Conservation (phyloP, 1,284 basidiomycete species). For the Wallemia mellicola region DNA sequence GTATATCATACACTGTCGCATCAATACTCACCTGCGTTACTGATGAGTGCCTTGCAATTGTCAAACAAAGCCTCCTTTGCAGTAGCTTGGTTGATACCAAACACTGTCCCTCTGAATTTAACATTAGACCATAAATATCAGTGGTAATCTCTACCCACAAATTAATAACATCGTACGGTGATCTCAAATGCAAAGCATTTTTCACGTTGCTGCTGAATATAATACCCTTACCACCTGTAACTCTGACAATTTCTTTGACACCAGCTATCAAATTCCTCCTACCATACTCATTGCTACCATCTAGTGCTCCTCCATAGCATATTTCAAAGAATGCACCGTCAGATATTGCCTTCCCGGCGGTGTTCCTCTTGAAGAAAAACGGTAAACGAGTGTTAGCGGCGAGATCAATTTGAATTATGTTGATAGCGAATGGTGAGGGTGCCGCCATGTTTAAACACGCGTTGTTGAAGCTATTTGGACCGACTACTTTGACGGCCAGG, state of each 20-base stretch:
- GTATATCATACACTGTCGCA: neutral
- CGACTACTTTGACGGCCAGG: constrained; percentile 39
- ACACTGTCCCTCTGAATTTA: constrained; percentile 24
- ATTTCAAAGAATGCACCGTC: constrained; percentile 63
- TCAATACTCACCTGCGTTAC: neutral
- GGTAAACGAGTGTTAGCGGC: constrained; percentile 36
- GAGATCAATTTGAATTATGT: constrained; percentile 54
- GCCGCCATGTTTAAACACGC: constrained; percentile 52
- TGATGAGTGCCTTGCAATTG: constrained; percentile 5
- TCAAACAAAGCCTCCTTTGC: constrained; percentile 31
- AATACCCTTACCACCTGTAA: constrained; percentile 42
- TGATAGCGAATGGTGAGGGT: constrained; percentile 43
- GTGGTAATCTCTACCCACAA: constrained; percentile 23
- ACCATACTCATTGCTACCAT: constrained; percentile 23
- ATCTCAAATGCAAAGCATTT: constrained; percentile 28
- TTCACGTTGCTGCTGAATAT: constrained; percentile 33
- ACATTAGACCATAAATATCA: neutral
- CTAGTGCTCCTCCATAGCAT: constrained; percentile 36
- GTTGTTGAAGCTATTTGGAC: constrained; percentile 34
- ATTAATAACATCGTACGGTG: constrained; percentile 37
- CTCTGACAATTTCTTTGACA: constrained; percentile 35
- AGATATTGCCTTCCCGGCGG: constrained; percentile 45
- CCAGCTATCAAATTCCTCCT: constrained; percentile 57
- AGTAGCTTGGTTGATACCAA: constrained; percentile 32
- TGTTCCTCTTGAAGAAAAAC: constrained; percentile 48